Percentiles rank a stretch among this genome's conserved stretches.
Evolutionary conservation across 306 rosid genomes (phyloP).

Genomic region (Trifolium repens): DNA sequence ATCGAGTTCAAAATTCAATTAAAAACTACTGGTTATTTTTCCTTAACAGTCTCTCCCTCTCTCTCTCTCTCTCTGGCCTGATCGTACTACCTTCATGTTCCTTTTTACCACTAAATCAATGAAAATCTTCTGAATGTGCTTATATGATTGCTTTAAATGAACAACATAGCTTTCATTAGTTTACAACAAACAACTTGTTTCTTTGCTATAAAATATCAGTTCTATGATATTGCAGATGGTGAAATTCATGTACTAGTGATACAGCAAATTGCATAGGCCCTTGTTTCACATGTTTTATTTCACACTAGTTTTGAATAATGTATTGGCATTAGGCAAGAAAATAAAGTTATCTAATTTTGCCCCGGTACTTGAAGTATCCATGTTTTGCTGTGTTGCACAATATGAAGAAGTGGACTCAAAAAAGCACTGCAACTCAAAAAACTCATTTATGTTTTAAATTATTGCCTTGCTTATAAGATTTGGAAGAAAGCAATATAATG

Average conservation of each 20-base stretch:
- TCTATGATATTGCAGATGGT: conserved; percentile 16
- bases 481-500: no score
- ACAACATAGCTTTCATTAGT: background rate
- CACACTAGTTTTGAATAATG: conserved; percentile 17
- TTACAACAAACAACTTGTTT: background rate
- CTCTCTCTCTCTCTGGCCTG: background rate
- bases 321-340: conserved; percentile 12
- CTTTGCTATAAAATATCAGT: background rate
- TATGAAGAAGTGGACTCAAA: background rate
- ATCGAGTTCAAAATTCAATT: conserved; percentile 1
- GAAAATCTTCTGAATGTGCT: conserved; percentile 24
- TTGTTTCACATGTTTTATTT: conserved; percentile 7
- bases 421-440: conserved; percentile 24
- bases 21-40: conserved; percentile 15
- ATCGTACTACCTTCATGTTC: conserved; percentile 1
- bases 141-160: conserved; percentile 8
- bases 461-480: background rate
- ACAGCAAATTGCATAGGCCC: background rate
- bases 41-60: background rate
- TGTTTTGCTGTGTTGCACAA: conserved; percentile 26
- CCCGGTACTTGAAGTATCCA: background rate
- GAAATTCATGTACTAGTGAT: conserved; percentile 5
- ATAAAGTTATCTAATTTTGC: background rate
- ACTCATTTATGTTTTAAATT: conserved; percentile 9
- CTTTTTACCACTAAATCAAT: background rate